Percentiles rank a stretch among this genome's conserved stretches.
Evolutionary conservation across 176 grass and related monocot genomes (phyloP).

Genomic region (Aegilops bicornis): DNA sequence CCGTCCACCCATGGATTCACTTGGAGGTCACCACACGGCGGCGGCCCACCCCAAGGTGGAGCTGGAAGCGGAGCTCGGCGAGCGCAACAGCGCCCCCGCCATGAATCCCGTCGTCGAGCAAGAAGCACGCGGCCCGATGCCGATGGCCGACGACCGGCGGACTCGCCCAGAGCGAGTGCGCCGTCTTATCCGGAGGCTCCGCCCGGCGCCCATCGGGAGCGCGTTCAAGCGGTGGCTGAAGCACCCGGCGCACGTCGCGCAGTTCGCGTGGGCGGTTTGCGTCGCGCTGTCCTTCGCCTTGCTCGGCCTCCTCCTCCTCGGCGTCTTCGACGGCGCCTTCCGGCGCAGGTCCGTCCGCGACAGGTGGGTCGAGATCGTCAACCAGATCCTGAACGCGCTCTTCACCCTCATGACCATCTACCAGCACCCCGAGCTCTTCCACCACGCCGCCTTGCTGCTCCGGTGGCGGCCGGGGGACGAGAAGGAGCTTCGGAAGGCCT

Average conservation of each 20-base stretch:
- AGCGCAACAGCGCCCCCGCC: background rate
- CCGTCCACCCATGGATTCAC: background rate
- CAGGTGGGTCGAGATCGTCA: slow-evolving; percentile 70
- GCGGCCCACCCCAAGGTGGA: background rate
- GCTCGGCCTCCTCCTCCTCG: slow-evolving; percentile 61
- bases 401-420: slow-evolving; percentile 84
- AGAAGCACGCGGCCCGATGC: background rate
- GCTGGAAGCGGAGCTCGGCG: background rate
- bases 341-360: slow-evolving; percentile 35
- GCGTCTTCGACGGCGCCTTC: slow-evolving; percentile 43
- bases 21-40: background rate
- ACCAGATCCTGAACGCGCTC: slow-evolving; percentile 73
- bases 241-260: slow-evolving; percentile 56
- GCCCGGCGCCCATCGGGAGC: slow-evolving; percentile 29
- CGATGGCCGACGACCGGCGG: background rate
- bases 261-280: slow-evolving; percentile 62
- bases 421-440: slow-evolving; percentile 59
- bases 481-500: slow-evolving; percentile 47
- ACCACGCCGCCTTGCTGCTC: slow-evolving; percentile 51
- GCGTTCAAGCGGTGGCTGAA: slow-evolving; percentile 49
- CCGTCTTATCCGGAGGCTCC: slow-evolving; percentile 36
- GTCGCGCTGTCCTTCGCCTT: slow-evolving; percentile 53
- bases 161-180: background rate
- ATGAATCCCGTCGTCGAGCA: background rate
- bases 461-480: slow-evolving; percentile 50